Conservation (phyloP, 2,329 filamentous ascomycete species). For the Talaromyces sp. region DNA sequence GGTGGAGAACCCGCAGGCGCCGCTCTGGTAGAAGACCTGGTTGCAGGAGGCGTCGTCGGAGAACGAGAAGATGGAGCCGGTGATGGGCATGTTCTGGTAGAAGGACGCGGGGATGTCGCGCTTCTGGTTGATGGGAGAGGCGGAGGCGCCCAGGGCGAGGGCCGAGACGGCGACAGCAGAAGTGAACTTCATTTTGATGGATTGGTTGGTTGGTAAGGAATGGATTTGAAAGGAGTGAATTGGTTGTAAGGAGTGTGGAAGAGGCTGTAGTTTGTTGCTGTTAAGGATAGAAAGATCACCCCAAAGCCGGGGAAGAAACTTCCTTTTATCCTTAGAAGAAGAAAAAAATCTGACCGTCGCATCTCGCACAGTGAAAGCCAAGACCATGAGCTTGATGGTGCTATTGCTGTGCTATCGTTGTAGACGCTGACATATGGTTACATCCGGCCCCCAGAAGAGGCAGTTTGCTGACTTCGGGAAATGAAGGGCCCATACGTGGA, state of each 20-base stretch:
- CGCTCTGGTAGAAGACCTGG: conserved; percentile 6
- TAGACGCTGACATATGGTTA: conserved; percentile 2
- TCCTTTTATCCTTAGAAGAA: not conserved
- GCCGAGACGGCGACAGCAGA: conserved; percentile 3
- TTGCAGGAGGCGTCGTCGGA: conserved; percentile 4
- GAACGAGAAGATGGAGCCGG: conserved; percentile 9
- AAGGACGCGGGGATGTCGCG: conserved; percentile 7
- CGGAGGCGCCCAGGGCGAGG: not conserved
- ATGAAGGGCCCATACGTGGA: not conserved
- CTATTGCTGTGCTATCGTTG: not conserved
- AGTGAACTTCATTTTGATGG: conserved; percentile 7
- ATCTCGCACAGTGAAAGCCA: not conserved
- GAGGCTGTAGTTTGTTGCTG: not conserved
- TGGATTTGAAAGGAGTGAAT: not conserved
- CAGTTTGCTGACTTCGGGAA: conserved; percentile 3
- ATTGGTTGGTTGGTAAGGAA: not conserved
- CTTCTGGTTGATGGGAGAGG: conserved; percentile 5
- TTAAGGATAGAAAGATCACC: not conserved
- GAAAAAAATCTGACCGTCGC: not conserved
- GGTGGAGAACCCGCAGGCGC: conserved; percentile 8
- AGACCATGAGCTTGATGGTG: not conserved
- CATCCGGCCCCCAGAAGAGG: conserved; percentile 6
- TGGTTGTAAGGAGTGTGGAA: not conserved
- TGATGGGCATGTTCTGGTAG: conserved; percentile 5
- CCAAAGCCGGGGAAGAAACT: not conserved